A percentile compares a stretch with the other conserved stretches of the same genome.
Conservation (phyloP, 2,329 filamentous ascomycete genomes). For the Dichotomopilus funicola region DNA sequence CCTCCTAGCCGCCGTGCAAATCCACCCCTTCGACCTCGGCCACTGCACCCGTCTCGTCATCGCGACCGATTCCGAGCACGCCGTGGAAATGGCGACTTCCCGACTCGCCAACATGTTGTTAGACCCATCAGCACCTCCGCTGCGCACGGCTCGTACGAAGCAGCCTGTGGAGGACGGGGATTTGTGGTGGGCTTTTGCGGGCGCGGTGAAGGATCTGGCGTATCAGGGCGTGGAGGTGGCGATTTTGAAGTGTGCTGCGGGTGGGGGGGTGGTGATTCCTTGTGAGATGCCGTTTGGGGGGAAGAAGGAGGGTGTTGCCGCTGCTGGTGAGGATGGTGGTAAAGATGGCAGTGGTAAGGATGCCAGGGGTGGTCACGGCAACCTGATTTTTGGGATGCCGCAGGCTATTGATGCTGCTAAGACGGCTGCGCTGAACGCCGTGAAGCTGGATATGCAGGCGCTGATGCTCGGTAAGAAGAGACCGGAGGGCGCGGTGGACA, state of each 20-base stretch:
- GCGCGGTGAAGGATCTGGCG: slow-evolving; percentile 2
- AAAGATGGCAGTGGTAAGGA: not conserved
- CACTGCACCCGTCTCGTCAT: slow-evolving; percentile 2
- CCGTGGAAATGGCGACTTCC: not conserved
- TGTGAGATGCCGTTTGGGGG: not conserved
- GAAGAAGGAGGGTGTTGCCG: too few species aligned
- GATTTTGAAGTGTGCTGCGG: not conserved
- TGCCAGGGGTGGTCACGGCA: too few species aligned
- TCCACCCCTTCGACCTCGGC: not conserved
- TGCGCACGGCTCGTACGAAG: too few species aligned
- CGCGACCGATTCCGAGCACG: not conserved
- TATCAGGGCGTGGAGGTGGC: not conserved
- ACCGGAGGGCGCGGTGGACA: too few species aligned
- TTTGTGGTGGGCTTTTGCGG: slow-evolving; percentile 5
- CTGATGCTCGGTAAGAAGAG: too few species aligned
- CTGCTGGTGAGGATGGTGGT: not conserved
- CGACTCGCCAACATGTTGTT: not conserved
- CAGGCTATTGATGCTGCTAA: not conserved
- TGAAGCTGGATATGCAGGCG: not conserved
- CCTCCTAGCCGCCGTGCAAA: slow-evolving; percentile 1
- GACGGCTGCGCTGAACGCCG: not conserved
- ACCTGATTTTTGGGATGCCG: not conserved
- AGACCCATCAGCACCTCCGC: not conserved
- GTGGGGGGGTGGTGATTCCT: not conserved
- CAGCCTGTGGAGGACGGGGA: not conserved